Percentiles rank a stretch among this genome's conserved stretches.
Conservation (phyloP, 2,329 filamentous ascomycete genomes). For the Metarhizium humberi region DNA sequence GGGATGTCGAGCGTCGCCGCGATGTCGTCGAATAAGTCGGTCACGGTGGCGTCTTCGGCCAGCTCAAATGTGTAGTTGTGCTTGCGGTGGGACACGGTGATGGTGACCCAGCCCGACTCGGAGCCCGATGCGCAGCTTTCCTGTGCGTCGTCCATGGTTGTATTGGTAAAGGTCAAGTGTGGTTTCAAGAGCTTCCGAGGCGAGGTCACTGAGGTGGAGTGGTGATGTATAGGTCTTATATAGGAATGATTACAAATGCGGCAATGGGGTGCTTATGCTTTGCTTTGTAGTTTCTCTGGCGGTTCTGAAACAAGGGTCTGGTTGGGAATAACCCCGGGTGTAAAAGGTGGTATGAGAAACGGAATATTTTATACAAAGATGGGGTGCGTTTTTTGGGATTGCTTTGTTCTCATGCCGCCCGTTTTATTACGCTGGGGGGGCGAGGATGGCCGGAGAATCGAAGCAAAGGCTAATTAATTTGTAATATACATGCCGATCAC, state of each 20-base stretch:
- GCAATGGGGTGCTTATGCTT: not conserved
- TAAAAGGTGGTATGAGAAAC: too few species aligned
- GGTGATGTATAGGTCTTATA: not conserved
- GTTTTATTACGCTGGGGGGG: not conserved
- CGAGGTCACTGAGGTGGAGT: not conserved
- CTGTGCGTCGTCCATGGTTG: slow-evolving; percentile 1
- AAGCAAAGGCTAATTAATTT: not conserved
- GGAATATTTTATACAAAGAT: not conserved
- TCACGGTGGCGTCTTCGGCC: slow-evolving; percentile 35
- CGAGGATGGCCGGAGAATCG: not conserved
- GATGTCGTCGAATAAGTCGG: slow-evolving; percentile 52
- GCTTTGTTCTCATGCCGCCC: not conserved
- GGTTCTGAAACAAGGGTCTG: not conserved
- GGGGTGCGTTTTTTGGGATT: not conserved
- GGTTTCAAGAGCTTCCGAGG: not conserved
- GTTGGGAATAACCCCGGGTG: too few species aligned
- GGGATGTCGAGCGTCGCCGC: slow-evolving; percentile 49
- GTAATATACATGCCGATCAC: not conserved
- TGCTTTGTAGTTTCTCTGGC: not conserved
- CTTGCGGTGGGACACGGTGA: slow-evolving; percentile 39
- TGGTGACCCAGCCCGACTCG: slow-evolving; percentile 24
- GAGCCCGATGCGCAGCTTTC: slow-evolving; percentile 9
- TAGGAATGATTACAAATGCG: not conserved
- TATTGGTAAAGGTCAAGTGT: not conserved
- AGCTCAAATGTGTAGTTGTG: slow-evolving; percentile 34